Evolutionary conservation across 768 basidiomycete species (phyloP), one percentile per base, ranked within the genome.

Genomic region (Myochromella boudieri): DNA sequence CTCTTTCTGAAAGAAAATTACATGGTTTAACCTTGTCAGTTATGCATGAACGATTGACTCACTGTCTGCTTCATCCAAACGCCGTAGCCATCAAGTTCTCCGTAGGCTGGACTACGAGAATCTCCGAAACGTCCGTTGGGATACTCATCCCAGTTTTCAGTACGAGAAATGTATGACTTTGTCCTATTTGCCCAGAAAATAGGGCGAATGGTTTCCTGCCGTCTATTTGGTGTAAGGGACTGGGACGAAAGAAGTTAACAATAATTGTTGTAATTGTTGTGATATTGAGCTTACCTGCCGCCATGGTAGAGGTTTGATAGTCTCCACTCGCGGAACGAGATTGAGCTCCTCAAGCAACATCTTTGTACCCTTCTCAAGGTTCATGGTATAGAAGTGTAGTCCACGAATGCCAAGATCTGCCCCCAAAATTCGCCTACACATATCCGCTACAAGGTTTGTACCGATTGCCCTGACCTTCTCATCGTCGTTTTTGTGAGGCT

Each of bases 131-230:
- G 91, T 45, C 97, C 97, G 65, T 99, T 99, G 40, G 97, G 97
- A 66, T 97, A 98, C 64, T 98, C 95, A 62, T 99, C 97, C 97
- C 97, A 99, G 61, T 97, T 91, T 63, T 97, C 94, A 11, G 97
- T 98, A 44, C 95, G 87, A 6, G 91, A 91, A 37, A 98, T 75
- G 64, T 98, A 98, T 1, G 94, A 97, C 61, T 94, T 89, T 28
- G 93, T 81, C 29, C 95, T 79, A 70, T 99, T 98, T 10, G 97
- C 93, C 95, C 95, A 98, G 75, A 98, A 98, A 61, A 99, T 98
- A 3, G 97, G 97, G 26, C 97, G 87, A 53, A 95, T 98, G 38
- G 81, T 87, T 68, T 99, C 97, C 54, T 82, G 76, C 40, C 95
- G 87, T 47, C 97, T 80, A 61, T 79, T 91, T 15, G 95, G 93